These are phyloP conservation scores for Phoenix dactylifera DNA, from an alignment of 176 grass and related monocot genomes.

Conservation along the genomic window DNA sequence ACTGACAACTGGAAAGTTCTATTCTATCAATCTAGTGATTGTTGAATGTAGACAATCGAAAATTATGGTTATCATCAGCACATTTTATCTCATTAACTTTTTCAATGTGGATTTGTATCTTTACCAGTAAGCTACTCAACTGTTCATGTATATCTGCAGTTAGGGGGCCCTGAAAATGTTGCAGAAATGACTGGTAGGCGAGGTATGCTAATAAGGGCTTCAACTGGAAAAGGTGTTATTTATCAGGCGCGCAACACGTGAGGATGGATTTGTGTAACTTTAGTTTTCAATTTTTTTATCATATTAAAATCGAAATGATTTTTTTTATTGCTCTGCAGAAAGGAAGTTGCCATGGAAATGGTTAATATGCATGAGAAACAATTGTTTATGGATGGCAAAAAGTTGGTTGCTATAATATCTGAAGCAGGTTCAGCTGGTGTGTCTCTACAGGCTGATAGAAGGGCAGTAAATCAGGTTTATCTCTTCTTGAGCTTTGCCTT, in stretches of 20 bases:
- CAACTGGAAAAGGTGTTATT: conserved; percentile 77
- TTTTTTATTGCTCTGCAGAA: conserved; percentile 39
- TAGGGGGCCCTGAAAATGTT: conserved; percentile 91
- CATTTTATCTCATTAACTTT: no score
- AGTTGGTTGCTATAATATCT: conserved; percentile 92
- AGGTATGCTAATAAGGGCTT: conserved; percentile 86
- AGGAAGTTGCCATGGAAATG: conserved; percentile 99
- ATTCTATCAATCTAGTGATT: no score
- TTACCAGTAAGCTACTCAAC: no score
- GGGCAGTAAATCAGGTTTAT: conserved; percentile 77
- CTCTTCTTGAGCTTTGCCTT: not conserved
- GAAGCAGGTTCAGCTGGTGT: conserved; percentile 99
- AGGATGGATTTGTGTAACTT: conserved; percentile 36
- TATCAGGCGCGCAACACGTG: conserved; percentile 86
- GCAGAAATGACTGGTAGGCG: conserved; percentile 92
- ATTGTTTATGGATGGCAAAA: conserved; percentile 88
- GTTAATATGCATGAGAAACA: conserved; percentile 99
- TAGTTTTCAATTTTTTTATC: conserved; percentile 19
- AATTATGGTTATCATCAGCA: no score
- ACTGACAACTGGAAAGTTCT: no score
- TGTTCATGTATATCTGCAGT: conserved; percentile 28
- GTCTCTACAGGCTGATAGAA: conserved; percentile 92
- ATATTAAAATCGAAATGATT: not conserved
- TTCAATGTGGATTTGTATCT: no score
- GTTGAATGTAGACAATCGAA: no score